phyloP scores from a whole-genome alignment of 1,284 basidiomycete genomes.

The Marasmius tenuissimus region DNA sequence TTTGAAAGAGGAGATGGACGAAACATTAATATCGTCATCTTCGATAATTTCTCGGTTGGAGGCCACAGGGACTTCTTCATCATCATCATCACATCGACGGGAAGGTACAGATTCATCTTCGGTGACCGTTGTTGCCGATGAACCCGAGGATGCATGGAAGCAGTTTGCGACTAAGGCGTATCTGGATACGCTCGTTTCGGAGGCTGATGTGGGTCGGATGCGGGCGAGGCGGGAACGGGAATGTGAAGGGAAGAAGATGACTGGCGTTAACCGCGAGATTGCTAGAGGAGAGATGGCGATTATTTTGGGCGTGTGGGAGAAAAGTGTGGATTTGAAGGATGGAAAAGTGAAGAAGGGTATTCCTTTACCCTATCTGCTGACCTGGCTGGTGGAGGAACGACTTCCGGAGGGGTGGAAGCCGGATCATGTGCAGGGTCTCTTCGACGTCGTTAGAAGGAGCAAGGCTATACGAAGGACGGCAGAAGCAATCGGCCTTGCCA shows the following conservation, averaged over 20 bases:
- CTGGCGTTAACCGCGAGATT: constrained; percentile 10
- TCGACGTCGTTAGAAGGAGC: constrained; percentile 8
- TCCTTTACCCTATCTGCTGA: constrained; percentile 10
- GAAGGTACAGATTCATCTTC: neutral
- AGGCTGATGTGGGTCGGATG: constrained; percentile 13
- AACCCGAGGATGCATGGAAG: neutral
- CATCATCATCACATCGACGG: neutral
- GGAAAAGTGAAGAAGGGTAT: constrained; percentile 9
- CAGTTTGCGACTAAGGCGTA: neutral
- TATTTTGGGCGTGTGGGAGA: constrained; percentile 16
- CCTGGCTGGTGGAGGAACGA: constrained; percentile 10
- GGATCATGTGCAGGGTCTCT: constrained; percentile 7
- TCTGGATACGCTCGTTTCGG: constrained; percentile 4
- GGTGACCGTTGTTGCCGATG: neutral
- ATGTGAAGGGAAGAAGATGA: constrained; percentile 5
- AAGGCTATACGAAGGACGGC: constrained; percentile 5
- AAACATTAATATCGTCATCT: neutral
- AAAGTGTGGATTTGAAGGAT: neutral
- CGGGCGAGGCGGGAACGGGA: constrained; percentile 8
- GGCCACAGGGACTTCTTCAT: neutral
- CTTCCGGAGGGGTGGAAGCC: constrained; percentile 12
- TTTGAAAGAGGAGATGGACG: neutral
- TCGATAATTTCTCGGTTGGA: neutral
- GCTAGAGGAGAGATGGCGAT: constrained; percentile 17
- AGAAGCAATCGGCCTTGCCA: neutral